These are phyloP conservation scores for Millerozyma acaciae DNA, from an alignment of 805 yeast species.

Conservation along the genomic window DNA sequence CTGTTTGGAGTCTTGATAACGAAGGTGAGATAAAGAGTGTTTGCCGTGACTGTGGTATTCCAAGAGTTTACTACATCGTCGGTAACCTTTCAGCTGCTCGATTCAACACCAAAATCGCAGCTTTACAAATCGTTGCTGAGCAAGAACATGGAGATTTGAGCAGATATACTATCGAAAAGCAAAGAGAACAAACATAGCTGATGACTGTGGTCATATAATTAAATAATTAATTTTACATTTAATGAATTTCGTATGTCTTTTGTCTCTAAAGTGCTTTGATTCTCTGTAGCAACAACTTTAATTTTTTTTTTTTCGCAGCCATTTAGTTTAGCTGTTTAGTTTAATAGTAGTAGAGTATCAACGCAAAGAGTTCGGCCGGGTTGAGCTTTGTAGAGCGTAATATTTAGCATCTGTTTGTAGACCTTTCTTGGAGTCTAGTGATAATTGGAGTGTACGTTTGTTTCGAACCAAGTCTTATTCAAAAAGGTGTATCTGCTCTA, in stretches of 20 bases:
- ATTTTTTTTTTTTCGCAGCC: no score
- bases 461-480: no score
- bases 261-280: no score
- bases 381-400: no score
- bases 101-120: conserved; percentile 35
- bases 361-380: no score
- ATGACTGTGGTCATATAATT: conserved; percentile 1
- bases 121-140: conserved; percentile 36
- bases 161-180: conserved; percentile 3
- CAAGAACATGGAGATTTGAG: conserved; percentile 4
- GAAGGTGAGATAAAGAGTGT: conserved; percentile 40
- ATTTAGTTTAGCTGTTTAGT: no score
- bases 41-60: conserved; percentile 37
- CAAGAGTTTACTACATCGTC: conserved; percentile 38
- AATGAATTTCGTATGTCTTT: not conserved
- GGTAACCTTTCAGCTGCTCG: conserved; percentile 39
- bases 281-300: no score
- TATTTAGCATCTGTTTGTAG: no score
- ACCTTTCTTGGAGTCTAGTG: no score
- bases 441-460: no score
- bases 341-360: no score
- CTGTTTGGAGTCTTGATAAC: conserved; percentile 40
- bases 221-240: conserved; percentile 1
- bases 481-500: no score
- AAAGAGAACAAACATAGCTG: conserved; percentile 1